Conservation (phyloP, 2,329 filamentous ascomycete genomes). For the Pestalotiopsis sp. region DNA sequence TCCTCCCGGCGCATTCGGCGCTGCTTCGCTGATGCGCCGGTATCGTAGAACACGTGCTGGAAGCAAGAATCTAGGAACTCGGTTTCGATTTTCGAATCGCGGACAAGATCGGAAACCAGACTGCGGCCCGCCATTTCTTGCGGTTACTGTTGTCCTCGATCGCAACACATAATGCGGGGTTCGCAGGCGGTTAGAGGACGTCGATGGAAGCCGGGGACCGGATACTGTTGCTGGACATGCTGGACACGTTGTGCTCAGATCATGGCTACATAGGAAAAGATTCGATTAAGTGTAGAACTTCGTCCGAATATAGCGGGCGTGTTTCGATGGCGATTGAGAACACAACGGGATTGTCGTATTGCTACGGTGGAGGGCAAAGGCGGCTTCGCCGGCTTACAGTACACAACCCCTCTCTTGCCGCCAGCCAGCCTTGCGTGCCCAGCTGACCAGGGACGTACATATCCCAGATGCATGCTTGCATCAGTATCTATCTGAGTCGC, state of each 20-base stretch:
- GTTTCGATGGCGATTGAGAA: no score
- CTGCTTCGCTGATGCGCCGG: constrained; percentile 5
- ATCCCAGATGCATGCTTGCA: no score
- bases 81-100: constrained; percentile 17
- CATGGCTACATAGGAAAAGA: no score
- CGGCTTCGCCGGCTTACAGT: no score
- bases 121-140: neutral
- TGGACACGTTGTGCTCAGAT: neutral
- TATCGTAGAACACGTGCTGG: constrained; percentile 12
- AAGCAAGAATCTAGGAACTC: neutral
- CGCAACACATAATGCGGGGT: neutral
- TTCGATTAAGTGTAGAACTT: no score
- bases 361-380: no score
- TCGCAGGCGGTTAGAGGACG: neutral
- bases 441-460: no score
- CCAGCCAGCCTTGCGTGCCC: no score
- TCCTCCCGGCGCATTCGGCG: constrained; percentile 2
- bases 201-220: neutral
- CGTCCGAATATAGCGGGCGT: no score
- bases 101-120: constrained; percentile 15
- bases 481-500: no score
- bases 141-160: neutral
- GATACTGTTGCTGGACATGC: neutral
- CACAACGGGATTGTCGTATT: no score
- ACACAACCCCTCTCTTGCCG: no score